A percentile compares a stretch with the other conserved stretches of the same genome.
These are phyloP conservation scores for Cylindrodendrum hubeiense DNA, from an alignment of 2,329 filamentous ascomycete species.

Conservation along the genomic window DNA sequence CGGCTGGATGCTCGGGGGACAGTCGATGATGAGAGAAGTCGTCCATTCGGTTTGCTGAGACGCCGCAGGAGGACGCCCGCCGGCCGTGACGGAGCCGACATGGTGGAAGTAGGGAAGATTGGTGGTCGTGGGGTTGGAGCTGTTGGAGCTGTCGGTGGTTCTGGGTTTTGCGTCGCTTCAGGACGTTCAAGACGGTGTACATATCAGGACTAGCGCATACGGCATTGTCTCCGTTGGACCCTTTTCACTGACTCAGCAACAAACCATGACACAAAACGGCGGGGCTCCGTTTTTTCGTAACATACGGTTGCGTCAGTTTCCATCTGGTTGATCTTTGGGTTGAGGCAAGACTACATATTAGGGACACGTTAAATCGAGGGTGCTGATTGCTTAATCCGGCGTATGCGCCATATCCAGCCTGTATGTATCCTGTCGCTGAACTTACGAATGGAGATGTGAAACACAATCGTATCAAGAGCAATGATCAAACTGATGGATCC, in stretches of 20 bases:
- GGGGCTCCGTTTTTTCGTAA: background rate
- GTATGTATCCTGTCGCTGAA: too few species aligned
- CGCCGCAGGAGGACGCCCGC: slow-evolving; percentile 38
- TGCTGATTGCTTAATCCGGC: too few species aligned
- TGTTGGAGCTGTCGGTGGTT: slow-evolving; percentile 19
- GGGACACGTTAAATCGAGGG: too few species aligned
- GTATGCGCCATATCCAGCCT: too few species aligned
- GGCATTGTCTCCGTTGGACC: background rate
- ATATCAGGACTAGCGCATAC: background rate
- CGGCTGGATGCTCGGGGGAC: slow-evolving; percentile 20
- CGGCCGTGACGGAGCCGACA: slow-evolving; percentile 42
- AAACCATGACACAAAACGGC: background rate
- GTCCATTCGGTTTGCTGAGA: slow-evolving; percentile 28
- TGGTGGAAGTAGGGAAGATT: slow-evolving; percentile 24
- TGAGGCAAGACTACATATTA: too few species aligned
- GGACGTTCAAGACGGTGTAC: slow-evolving; percentile 7
- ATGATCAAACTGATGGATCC: too few species aligned
- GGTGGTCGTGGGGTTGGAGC: slow-evolving; percentile 16
- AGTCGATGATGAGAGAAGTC: slow-evolving; percentile 11
- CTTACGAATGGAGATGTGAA: too few species aligned
- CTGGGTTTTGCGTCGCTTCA: slow-evolving; percentile 2
- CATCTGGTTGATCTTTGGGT: too few species aligned
- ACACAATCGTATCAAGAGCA: background rate
- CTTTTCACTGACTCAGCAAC: background rate
- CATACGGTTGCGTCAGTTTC: too few species aligned